Evolutionary conservation across 2,329 filamentous ascomycete genomes (phyloP).

Genomic region (Falciphora oryzae): DNA sequence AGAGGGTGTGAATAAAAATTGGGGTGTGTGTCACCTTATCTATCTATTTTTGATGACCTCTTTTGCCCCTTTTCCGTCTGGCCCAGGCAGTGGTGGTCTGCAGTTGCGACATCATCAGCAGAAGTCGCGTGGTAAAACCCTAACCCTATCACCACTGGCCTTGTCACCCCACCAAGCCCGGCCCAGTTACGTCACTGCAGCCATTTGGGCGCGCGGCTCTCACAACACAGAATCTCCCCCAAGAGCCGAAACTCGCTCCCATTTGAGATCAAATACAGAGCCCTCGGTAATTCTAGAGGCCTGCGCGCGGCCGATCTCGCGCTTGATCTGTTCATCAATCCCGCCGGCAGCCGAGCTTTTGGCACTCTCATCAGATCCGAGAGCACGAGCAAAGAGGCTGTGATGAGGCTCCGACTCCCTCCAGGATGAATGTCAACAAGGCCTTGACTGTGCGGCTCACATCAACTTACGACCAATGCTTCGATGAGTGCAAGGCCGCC

Average conservation of each 20-base stretch:
- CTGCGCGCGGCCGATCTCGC: too few species aligned
- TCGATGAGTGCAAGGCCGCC: constrained; percentile 5
- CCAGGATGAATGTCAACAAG: constrained; percentile 5
- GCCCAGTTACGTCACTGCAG: neutral
- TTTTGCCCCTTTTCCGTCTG: neutral
- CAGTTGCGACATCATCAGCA: neutral
- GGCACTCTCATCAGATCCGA: neutral
- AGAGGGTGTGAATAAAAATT: constrained; percentile 49
- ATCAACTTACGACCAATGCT: constrained; percentile 10
- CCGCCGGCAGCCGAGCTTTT: neutral
- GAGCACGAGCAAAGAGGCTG: neutral
- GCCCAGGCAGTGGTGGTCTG: too few species aligned
- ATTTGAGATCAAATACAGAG: neutral
- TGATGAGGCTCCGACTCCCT: constrained; percentile 1
- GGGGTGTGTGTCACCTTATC: neutral
- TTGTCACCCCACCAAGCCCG: neutral
- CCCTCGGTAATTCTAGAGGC: neutral
- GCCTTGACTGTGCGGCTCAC: constrained; percentile 4
- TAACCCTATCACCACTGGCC: neutral
- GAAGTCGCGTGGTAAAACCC: neutral
- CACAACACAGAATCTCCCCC: neutral
- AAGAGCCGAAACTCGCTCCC: neutral
- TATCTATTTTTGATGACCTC: neutral
- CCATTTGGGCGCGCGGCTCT: neutral
- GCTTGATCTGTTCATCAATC: neutral